Evolutionary conservation across 139 green algal genomes (phyloP), one percentile per base, ranked within the genome.

Genomic region (Picochlorum costavermella): DNA sequence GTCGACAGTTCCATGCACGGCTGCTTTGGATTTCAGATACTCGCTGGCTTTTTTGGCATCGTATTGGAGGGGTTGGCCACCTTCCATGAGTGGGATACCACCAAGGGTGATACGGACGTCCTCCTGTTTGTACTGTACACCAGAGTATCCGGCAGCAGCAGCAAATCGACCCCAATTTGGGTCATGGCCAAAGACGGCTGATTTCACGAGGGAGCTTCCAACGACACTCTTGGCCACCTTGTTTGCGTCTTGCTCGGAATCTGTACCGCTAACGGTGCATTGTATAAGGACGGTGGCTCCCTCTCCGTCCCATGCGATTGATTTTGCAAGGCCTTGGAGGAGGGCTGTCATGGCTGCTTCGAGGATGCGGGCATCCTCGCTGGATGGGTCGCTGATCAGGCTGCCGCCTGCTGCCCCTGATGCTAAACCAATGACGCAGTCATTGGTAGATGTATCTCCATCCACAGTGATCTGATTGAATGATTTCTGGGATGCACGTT

Each of bases 101-200:
- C 89, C 94, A 53, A 99, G 75, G 50, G 63, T 57, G 63, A 99
- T 89, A 37, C 74, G 67, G 51, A 99, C 70, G 14, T 87, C 72
- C 2, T 82, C 71, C 72, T 89, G 81, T 67, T 90, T 78, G 73
- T 95, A 98, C 16, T 82, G 45, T n/a, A 95, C 78, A 12, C 93
- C 93, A 12, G 86, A 75, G 58, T 86, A 86, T 83, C 88, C 94
- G 1, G 92, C 94, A n/a, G 94, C 92, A 16, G 81, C 88, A 16
- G 94, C 94, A 46, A 99, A 92, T 66, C 94, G 84, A 50, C 94
- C 94, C 94, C 94, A 99, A 84, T 99, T 99, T 57, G 94, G 94
- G 73, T 99, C 94, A 53, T 92, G 83, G 8, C 94, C 94, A 66
- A 94, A 99, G 28, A 99, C 81, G 50, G 94, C 94, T 4, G 81